Evolutionary conservation across 192 early-diverging fungal genomes (phyloP), one percentile per base, ranked within the genome.

Genomic region (Rhizoclosmatium sp.): DNA sequence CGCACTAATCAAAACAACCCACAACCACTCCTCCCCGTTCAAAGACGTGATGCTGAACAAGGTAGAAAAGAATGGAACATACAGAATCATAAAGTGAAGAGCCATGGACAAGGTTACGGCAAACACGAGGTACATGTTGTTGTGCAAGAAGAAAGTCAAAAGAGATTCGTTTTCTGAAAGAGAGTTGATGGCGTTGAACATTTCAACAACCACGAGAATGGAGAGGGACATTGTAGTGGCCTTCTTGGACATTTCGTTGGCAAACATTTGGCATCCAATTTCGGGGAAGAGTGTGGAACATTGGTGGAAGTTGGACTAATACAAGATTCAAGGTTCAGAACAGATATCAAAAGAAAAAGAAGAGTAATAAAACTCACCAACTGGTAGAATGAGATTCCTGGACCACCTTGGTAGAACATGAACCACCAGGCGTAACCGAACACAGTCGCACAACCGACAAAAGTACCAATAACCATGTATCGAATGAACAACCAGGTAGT

Each of bases 361-460:
- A 56, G 31, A 65, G 49, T 21, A 40, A 44, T 59, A 71, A 45
- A 85, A 76, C 88, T 77, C 80, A 93, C 93, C 85, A 99, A 86
- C 82, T 99, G 94, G 74, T 92, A 84, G 83, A 92, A 99, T 41
- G 90, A 87, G 71, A 99, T 93, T 67, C 93, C 92, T 3, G 98
- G 98, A 42, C 97, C 97, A n/a, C 80, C 85, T 4, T 83, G 69
- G 84, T 97, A 98, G 80, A 92, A 98, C 90, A 99, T 93, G 84
- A 96, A 98, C 95, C 96, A 98, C 97, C 98, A 98, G 1, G 93
- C 96, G 80, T 98, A 98, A 31, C 94, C 98, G 92, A 95, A 95
- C 19, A 98, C 92, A 51, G 97, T 98, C 3, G 97, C 96, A 19
- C 82, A 80, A 65, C 97, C 97, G 67, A 99, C 98, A 76, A 97